phyloP scores from a whole-genome alignment of 164 flowering plant genomes.

The Umbilicus rupestris region DNA sequence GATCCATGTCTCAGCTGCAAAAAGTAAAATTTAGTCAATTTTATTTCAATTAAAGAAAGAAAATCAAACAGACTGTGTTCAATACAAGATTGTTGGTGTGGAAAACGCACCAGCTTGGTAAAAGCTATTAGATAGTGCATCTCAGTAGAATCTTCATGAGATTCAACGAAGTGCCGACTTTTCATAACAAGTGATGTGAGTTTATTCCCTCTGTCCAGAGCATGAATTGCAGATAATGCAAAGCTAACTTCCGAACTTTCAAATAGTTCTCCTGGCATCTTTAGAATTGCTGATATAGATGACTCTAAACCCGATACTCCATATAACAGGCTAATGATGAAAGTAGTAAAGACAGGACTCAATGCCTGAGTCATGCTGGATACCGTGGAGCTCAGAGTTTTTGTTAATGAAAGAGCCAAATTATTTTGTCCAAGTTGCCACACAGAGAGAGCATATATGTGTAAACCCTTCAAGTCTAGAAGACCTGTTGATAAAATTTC shows the following conservation, averaged over 20 bases:
- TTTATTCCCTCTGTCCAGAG: conserved; percentile 42
- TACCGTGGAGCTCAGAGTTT: conserved; percentile 40
- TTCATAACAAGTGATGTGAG: conserved; percentile 49
- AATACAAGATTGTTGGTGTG: background rate
- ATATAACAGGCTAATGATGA: conserved; percentile 63
- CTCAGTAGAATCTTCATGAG: conserved; percentile 42
- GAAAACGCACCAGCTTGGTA: conserved; percentile 50
- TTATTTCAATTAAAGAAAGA: background rate
- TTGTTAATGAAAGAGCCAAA: conserved; percentile 42
- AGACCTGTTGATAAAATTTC: conserved; percentile 23
- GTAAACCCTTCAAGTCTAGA: conserved; percentile 58
- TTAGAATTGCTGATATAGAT: conserved; percentile 43
- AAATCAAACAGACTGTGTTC: background rate
- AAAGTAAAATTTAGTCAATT: conserved; percentile 7
- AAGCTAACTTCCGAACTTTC: conserved; percentile 59
- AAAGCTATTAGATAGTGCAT: conserved; percentile 69
- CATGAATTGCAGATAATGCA: conserved; percentile 53
- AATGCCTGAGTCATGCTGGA: conserved; percentile 34
- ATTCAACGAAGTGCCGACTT: conserved; percentile 30
- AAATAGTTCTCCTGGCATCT: conserved; percentile 58
- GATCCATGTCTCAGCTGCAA: conserved; percentile 54
- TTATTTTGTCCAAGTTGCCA: conserved; percentile 70
- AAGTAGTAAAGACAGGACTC: conserved; percentile 37
- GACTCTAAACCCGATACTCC: conserved; percentile 54
- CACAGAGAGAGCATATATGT: conserved; percentile 66